Evolutionary conservation across 306 rosid genomes (phyloP), one percentile per base, ranked within the genome.

Genomic region (Sphenostylis stenocarpa): DNA sequence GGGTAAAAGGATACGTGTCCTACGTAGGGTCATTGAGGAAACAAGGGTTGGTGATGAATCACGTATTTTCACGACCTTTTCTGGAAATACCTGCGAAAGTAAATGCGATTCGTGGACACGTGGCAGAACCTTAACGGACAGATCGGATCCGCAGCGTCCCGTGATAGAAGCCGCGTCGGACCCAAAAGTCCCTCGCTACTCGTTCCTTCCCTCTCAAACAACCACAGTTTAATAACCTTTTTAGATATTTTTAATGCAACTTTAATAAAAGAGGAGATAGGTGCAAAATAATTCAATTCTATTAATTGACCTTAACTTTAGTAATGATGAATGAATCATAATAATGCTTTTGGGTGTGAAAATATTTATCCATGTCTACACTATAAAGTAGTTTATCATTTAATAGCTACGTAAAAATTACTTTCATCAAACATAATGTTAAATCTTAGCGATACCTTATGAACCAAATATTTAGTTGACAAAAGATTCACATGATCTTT

Each of bases 161-260:
- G 91, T 77, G 87, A 85, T 67, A 21, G 26, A 11, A 57, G 84
- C 86, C 85, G 82, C 91, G 75, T 82, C 28, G 79, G 66, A 77
- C 55, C 76, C 29, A 71, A 44, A 56, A 17, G 21, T 29, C 29
- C 24, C 38, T 15, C 13, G 2, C 33, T 19, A 16, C 43, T 65
- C 2, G 2, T 65, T 19, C 55, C 65, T 31, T 51, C 41, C 16
- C 1, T 65, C 33, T 9, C 70, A 64, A 38, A 39, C 26, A 38
- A 38, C 51, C 31, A 3, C 14, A 7, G 19, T 17, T 51, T 51
- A 19, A 20, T 14, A 64, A 10, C 19, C 0, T 9, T 12, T 33
- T 33, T 34, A 63, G 48, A 63, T 63, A 34, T 19, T 63, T 63
- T 63, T 63, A n/a, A 17, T 34, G 47, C 7, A 23, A 9, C 16